These are phyloP conservation scores for Ascoidea rubescens DNA, from an alignment of 805 yeast genomes.

Conservation along the genomic window DNA sequence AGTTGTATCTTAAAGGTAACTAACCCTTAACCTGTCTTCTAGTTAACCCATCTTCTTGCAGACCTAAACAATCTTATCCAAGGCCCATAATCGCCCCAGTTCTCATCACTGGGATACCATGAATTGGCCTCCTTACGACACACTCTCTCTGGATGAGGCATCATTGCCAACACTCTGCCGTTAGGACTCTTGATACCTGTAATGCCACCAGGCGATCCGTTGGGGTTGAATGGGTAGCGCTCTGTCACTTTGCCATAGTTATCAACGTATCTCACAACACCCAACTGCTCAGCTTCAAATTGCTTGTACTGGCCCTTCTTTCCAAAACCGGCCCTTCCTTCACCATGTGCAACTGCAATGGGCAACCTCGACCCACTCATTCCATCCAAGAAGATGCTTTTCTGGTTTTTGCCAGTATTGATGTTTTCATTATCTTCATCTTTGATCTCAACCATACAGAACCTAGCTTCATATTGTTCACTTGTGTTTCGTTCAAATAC, in stretches of 20 bases:
- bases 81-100: slow-evolving; percentile 82
- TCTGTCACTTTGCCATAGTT: slow-evolving; percentile 79
- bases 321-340: slow-evolving; percentile 77
- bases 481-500: slow-evolving; percentile 79
- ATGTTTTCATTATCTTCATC: slow-evolving; percentile 27
- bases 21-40: not conserved
- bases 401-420: slow-evolving; percentile 14
- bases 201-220: slow-evolving; percentile 88
- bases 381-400: slow-evolving; percentile 62
- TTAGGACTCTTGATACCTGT: slow-evolving; percentile 83
- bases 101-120: slow-evolving; percentile 57
- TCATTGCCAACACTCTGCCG: slow-evolving; percentile 93
- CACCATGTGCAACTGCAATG: slow-evolving; percentile 98
- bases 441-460: slow-evolving; percentile 70
- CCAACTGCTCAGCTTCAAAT: slow-evolving; percentile 39
- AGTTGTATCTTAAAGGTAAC: too few relatives aligned
- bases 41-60: slow-evolving; percentile 86
- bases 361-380: slow-evolving; percentile 94
- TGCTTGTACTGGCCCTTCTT: slow-evolving; percentile 26
- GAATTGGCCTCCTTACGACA: slow-evolving; percentile 80
- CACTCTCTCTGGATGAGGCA: slow-evolving; percentile 99
- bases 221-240: slow-evolving; percentile 87
- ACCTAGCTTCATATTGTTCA: slow-evolving; percentile 96
- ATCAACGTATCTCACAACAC: slow-evolving; percentile 73
- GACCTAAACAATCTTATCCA: slow-evolving; percentile 89